Conservation (phyloP, 495 filamentous ascomycete species). For the Podospora comata region DNA sequence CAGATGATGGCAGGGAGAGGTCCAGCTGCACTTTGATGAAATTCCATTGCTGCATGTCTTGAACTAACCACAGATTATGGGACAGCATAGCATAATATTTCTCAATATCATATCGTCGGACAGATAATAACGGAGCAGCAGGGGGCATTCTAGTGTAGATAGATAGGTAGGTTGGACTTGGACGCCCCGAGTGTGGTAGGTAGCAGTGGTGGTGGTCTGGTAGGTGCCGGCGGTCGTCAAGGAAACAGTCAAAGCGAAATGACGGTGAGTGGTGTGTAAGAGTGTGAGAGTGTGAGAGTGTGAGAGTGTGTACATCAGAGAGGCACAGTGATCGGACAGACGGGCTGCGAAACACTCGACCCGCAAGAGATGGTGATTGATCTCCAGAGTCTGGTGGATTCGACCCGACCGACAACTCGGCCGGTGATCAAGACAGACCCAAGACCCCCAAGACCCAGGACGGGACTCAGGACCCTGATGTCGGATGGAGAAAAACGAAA, state of each 20-base stretch:
- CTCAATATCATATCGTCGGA: background rate
- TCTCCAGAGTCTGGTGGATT: slow-evolving; percentile 15
- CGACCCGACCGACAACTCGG: slow-evolving; percentile 10
- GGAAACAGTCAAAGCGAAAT: slow-evolving; percentile 24
- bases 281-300: slow-evolving; percentile 7
- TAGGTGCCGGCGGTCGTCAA: slow-evolving; percentile 8
- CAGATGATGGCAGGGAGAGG: slow-evolving; percentile 16
- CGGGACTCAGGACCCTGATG: slow-evolving; percentile 8
- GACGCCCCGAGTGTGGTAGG: slow-evolving; percentile 5
- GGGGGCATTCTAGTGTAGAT: background rate
- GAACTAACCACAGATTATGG: background rate
- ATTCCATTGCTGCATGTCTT: slow-evolving; percentile 4
- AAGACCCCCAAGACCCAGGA: slow-evolving; percentile 2
- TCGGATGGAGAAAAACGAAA: slow-evolving; percentile 2
- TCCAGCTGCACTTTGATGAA: slow-evolving; percentile 13
- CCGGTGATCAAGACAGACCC: slow-evolving; percentile 9
- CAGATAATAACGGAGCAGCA: slow-evolving; percentile 2
- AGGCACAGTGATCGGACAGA: slow-evolving; percentile 3
- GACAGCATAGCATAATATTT: background rate
- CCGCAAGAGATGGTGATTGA: slow-evolving; percentile 14
- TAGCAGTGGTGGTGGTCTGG: slow-evolving; percentile 2
- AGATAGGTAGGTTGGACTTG: no score
- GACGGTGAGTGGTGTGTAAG: slow-evolving; percentile 21
- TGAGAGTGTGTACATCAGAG: slow-evolving; percentile 11
- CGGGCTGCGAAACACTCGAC: slow-evolving; percentile 1